A percentile compares a stretch with the other conserved stretches of the same genome.
These are phyloP conservation scores for Kazachstania kunashirensis DNA, from an alignment of 805 yeast species.

Conservation along the genomic window DNA sequence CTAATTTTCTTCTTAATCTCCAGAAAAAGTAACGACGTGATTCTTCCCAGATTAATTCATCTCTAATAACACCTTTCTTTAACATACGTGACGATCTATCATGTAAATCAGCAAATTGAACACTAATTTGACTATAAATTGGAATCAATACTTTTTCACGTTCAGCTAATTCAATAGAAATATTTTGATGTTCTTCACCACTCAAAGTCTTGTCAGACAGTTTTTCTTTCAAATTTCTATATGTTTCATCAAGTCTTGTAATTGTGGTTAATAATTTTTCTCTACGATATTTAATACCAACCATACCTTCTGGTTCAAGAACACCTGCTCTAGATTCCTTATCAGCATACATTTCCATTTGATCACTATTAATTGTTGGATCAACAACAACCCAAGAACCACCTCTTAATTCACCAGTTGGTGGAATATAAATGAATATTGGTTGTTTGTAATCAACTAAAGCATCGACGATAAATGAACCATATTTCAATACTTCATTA, in stretches of 20 bases:
- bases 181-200: constrained; percentile 55
- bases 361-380: constrained; percentile 90
- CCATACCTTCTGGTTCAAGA: constrained; percentile 98
- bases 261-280: constrained; percentile 86
- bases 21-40: constrained; percentile 97
- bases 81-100: constrained; percentile 97
- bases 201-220: constrained; percentile 43
- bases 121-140: constrained; percentile 81
- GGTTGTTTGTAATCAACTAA: constrained; percentile 94
- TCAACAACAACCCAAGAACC: constrained; percentile 99
- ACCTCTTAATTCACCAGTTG: constrained; percentile 97
- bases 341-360: constrained; percentile 99
- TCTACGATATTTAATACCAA: constrained; percentile 93
- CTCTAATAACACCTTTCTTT: constrained; percentile 84
- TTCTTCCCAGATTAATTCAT: constrained; percentile 75
- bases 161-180: constrained; percentile 56
- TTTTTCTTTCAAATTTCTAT: constrained; percentile 56
- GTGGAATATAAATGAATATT: constrained; percentile 93
- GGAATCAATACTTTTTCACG: constrained; percentile 80
- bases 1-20: constrained; percentile 92
- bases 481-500: constrained; percentile 94
- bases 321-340: constrained; percentile 95
- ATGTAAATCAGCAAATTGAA: constrained; percentile 96
- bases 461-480: constrained; percentile 95
- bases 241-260: constrained; percentile 75